Base-by-base conservation (phyloP, 2,329 filamentous ascomycete genomes). In the Plectosphaerella plurivora region DNA sequence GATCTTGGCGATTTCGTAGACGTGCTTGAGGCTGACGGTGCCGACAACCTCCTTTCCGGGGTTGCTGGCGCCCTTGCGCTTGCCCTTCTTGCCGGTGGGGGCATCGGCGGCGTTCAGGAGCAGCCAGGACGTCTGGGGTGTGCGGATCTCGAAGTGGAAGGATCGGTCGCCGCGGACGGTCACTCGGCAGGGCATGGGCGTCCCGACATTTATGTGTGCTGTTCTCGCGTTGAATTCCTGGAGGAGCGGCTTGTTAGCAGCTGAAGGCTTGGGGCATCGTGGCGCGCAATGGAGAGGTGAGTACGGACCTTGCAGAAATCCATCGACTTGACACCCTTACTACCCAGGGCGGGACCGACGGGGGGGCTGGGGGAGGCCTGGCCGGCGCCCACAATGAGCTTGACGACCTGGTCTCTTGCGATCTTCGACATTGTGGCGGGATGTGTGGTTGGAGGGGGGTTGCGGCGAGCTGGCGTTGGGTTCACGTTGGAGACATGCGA, bases 291-390 rank as follows among this genome's bases (percentile, higher is more conserved):
- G 28, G 28, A 33, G 8, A 33, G 28, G 16, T 12, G 9, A 24
- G 3, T 22, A 5, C 46, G 55, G 55, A 96, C 93, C 82, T 97
- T 97, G 84, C 94, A 97, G 71, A 97, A 99, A 74, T 99, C 94
- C 87, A 99, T 99, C 53, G 89, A 95, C 78, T 99, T 99, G 57
- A 99, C 89, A 78, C 94, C 94, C 78, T 97, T 97, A 70, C 87
- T 93, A 74, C 94, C 94, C 59, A 99, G 82, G 51, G 94, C 94
- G 53, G 94, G 94, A 78, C 94, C 94, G 64, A 99, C 92, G 5
- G 94, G 94, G 35, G 94, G 94, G 73, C 91, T 95, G 28, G 94
- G 94, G 64, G 87, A 93, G 55, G 94, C 94, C 72, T 97, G 91
- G 24, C 94, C 94, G 53, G 94, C 94, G 63, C 93, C 94, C 56